Evolutionary conservation across 129 eudicot species (phyloP).

Genomic region (Cynara cardunculus): DNA sequence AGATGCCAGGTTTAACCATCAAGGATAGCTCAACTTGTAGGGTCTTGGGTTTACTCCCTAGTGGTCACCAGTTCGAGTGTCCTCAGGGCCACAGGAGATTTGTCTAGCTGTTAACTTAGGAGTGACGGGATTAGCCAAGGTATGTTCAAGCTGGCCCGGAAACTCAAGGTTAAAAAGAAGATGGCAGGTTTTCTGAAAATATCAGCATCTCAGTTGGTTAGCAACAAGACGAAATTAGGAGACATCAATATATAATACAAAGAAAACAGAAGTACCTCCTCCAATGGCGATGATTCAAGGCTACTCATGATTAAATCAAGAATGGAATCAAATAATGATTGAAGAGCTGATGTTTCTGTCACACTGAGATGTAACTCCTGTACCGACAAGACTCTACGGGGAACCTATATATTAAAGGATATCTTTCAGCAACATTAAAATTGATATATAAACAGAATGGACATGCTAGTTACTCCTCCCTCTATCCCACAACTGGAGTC

Average conservation of each 20-base stretch:
- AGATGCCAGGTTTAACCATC: not conserved
- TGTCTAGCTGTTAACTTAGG: not conserved
- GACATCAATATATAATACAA: not conserved
- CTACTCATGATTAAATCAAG: slow-evolving; percentile 18
- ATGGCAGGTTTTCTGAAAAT: not conserved
- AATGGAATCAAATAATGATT: slow-evolving; percentile 19
- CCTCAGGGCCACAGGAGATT: not conserved
- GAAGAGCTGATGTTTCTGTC: slow-evolving; percentile 20
- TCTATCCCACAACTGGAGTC: not conserved
- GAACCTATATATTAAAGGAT: slow-evolving; percentile 14
- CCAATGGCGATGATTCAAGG: slow-evolving; percentile 12
- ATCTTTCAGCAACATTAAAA: not conserved
- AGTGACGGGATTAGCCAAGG: not conserved
- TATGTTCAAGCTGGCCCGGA: not conserved
- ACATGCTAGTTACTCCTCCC: not conserved
- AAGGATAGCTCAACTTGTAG: not conserved
- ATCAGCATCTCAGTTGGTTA: not conserved
- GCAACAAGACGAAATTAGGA: not conserved
- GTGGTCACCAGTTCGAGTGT: not conserved
- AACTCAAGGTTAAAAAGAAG: not conserved
- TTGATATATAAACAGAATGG: not conserved
- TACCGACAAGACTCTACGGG: slow-evolving; percentile 19
- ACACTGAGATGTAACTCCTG: slow-evolving; percentile 26
- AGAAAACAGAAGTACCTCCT: slow-evolving; percentile 18
- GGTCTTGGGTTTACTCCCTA: not conserved